phyloP scores from a whole-genome alignment of 176 grass and related monocot genomes.

The Zoysia pacifica region DNA sequence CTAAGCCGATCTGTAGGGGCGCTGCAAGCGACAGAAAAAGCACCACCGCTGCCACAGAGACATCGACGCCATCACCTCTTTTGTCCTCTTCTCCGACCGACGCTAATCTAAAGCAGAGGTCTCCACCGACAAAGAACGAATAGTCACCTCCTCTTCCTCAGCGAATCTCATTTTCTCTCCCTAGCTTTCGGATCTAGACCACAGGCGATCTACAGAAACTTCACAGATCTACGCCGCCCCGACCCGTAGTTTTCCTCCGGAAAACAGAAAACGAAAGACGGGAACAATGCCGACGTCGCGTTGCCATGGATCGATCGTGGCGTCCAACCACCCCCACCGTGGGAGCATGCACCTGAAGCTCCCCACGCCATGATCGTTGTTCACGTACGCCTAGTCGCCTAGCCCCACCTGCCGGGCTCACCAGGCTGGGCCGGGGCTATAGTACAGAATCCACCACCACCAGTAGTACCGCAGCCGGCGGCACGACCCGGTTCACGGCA shows the following conservation, averaged over 20 bases:
- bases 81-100: too few species aligned
- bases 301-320: background rate
- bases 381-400: too few species aligned
- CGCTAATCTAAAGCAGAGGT: too few species aligned
- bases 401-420: background rate
- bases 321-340: background rate
- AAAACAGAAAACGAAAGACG: background rate
- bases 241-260: conserved; percentile 36
- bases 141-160: too few species aligned
- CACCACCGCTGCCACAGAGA: too few species aligned
- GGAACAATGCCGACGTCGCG: background rate
- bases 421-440: background rate
- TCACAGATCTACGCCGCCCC: background rate
- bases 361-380: background rate
- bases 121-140: too few species aligned
- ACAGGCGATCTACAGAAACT: too few species aligned
- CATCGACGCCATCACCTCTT: too few species aligned
- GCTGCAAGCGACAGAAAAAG: too few species aligned
- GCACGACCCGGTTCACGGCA: background rate
- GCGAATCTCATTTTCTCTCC: too few species aligned
- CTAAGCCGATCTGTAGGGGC: too few species aligned
- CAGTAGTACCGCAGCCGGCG: background rate
- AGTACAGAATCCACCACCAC: background rate
- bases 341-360: background rate
- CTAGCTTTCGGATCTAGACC: too few species aligned